These are phyloP conservation scores for Phytopythium delawarense DNA, from an alignment of 352 stramenopile species.

Conservation along the genomic window DNA sequence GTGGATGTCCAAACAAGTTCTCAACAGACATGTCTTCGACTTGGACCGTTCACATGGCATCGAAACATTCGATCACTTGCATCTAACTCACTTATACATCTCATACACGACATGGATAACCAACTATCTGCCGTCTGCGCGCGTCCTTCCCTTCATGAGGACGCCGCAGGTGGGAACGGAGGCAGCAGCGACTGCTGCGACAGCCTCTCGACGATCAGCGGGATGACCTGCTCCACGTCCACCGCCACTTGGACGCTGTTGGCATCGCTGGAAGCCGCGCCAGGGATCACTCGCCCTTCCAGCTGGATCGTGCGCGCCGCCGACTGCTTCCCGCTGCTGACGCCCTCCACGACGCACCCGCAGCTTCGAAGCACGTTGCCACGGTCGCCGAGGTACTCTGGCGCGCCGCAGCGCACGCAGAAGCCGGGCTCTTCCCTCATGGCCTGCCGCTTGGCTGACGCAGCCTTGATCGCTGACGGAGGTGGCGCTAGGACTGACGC, in stretches of 20 bases:
- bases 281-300: constrained; percentile 9
- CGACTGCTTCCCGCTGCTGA: neutral
- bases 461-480: constrained; percentile 17
- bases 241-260: constrained; percentile 13
- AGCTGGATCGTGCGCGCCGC: constrained; percentile 4
- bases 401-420: constrained; percentile 37
- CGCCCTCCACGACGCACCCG: constrained; percentile 18
- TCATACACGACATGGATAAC: neutral
- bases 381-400: constrained; percentile 37
- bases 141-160: neutral
- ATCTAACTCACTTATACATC: neutral
- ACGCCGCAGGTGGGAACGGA: neutral
- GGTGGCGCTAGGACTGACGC: neutral
- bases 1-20: neutral
- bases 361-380: constrained; percentile 41
- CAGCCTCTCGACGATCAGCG: constrained; percentile 23
- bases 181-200: constrained; percentile 17
- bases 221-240: constrained; percentile 21
- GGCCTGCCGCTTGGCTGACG: constrained; percentile 7
- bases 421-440: constrained; percentile 19
- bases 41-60: neutral
- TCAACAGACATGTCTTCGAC: neutral
- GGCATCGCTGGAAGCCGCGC: neutral
- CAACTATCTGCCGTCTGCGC: neutral
- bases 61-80: neutral